Evolutionary conservation across 257 asterid genomes (phyloP).

Genomic region (Forsythia suspensa): DNA sequence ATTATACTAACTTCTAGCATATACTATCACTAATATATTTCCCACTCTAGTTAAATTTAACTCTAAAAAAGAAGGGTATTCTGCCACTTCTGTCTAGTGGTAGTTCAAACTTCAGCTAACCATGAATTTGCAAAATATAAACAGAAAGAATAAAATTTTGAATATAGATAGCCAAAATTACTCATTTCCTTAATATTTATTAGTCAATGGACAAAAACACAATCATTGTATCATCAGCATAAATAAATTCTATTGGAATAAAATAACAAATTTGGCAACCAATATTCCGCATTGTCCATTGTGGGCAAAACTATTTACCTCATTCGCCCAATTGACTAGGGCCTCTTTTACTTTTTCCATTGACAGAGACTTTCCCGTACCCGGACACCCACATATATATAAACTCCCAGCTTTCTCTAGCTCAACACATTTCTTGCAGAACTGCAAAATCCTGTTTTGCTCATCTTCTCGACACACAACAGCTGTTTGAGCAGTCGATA

Average conservation of each 20-base stretch:
- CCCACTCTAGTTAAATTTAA: background rate
- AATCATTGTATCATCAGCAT: background rate
- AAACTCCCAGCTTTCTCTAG: constrained; percentile 80
- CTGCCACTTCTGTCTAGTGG: background rate
- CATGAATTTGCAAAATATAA: background rate
- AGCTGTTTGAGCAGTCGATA: constrained; percentile 63
- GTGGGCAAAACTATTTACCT: constrained; percentile 41
- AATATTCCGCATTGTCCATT: background rate
- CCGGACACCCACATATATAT: constrained; percentile 93
- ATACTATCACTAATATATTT: background rate
- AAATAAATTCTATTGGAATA: background rate
- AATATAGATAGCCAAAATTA: background rate
- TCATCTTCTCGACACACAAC: constrained; percentile 77
- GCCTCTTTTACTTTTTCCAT: constrained; percentile 66
- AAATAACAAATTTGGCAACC: background rate
- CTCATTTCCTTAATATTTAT: background rate
- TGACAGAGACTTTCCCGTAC: constrained; percentile 88
- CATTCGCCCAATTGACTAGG: constrained; percentile 72
- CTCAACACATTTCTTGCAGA: constrained; percentile 72
- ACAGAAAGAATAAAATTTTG: background rate
- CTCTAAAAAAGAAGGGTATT: background rate
- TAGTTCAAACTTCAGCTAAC: background rate
- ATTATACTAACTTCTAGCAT: background rate
- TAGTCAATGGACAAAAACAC: background rate
- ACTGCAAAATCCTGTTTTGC: constrained; percentile 63